Base-by-base conservation (phyloP, 441 rosid species). In the Populus trichocarpa region DNA sequence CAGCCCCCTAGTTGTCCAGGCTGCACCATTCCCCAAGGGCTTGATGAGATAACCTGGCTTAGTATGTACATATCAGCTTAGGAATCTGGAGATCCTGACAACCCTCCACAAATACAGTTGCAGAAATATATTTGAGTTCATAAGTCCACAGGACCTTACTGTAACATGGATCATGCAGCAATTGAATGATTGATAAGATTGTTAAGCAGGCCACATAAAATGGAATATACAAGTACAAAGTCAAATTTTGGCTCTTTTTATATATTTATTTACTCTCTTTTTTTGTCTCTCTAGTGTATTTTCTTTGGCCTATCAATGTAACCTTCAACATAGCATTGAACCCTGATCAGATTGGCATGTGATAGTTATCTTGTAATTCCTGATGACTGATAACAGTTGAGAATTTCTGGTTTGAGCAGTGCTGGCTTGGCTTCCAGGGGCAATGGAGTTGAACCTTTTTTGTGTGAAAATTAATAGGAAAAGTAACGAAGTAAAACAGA, bases 1-100 rank as follows among this genome's bases (percentile, higher is more conserved):
- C 42, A 87, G 88, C 81, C 88, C 92, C n/a, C 69, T 89, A 8
- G 88, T 84, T 36, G 88, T 89, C 76, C 85, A 73, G 65, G 83
- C 50, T 20, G 85, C 78, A 22, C 28, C 82, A 22, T 81, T 85
- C 20, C 20, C 65, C 18, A 50, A 28, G 78, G 89, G 90, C 22
- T 75, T 86, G 81, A 68, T 82, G 75, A 75, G 84, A 77, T 83
- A 77, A 79, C 9, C 12, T 57, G 73, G 79, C 61, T 63, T 63
- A 22, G 61, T 36, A 40, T 63, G 82, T 76, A 76, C 23, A 78
- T 69, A 67, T 14, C 32, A 35, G 46, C 46, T 38, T 61, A 74
- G 82, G 28, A 67, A 64, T 63, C 23, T 73, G 18, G 16, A 28
- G 71, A 33, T 33, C 61, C 30, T 23, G 67, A 69, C 50, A 32